Percentiles rank a stretch among this genome's conserved stretches.
Evolutionary conservation across 352 stramenopile genomes (phyloP).

Genomic region (Phytophthora sp.): DNA sequence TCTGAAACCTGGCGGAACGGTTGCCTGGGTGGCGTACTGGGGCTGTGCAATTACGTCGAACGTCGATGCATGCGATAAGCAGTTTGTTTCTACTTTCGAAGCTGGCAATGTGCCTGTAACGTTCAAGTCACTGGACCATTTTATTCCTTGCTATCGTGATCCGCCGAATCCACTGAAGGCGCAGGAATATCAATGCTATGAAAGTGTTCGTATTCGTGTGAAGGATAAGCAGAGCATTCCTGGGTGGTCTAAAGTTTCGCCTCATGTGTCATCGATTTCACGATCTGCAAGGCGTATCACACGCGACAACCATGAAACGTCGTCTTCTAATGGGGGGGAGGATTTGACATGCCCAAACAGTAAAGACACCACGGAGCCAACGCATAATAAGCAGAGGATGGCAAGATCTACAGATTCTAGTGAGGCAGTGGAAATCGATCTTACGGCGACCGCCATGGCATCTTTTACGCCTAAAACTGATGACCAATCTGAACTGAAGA

Average conservation of each 20-base stretch:
- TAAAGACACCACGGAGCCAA: neutral
- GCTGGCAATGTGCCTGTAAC: slow-evolving; percentile 70
- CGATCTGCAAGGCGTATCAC: neutral
- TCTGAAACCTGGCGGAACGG: slow-evolving; percentile 69
- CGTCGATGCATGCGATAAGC: slow-evolving; percentile 71
- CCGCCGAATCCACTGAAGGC: slow-evolving; percentile 77
- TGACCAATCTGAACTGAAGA: neutral
- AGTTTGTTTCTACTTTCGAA: slow-evolving; percentile 70
- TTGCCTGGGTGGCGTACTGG: slow-evolving; percentile 86
- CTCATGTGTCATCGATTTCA: slow-evolving; percentile 2
- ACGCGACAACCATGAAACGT: neutral
- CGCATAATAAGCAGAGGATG: slow-evolving; percentile 1
- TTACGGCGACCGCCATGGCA: neutral
- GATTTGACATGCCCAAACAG: neutral
- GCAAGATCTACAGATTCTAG: slow-evolving; percentile 6
- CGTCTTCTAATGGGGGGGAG: neutral
- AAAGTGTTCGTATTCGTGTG: slow-evolving; percentile 71
- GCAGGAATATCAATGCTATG: slow-evolving; percentile 76
- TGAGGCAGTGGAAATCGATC: slow-evolving; percentile 1
- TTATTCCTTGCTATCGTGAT: slow-evolving; percentile 87
- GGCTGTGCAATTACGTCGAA: slow-evolving; percentile 68
- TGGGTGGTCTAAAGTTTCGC: slow-evolving; percentile 57
- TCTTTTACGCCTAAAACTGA: neutral
- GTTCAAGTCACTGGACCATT: slow-evolving; percentile 79
- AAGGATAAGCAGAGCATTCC: slow-evolving; percentile 84